Percentiles rank a stretch among this genome's conserved stretches.
Conservation (phyloP, 768 basidiomycete species). For the Pleurotus giganteus region DNA sequence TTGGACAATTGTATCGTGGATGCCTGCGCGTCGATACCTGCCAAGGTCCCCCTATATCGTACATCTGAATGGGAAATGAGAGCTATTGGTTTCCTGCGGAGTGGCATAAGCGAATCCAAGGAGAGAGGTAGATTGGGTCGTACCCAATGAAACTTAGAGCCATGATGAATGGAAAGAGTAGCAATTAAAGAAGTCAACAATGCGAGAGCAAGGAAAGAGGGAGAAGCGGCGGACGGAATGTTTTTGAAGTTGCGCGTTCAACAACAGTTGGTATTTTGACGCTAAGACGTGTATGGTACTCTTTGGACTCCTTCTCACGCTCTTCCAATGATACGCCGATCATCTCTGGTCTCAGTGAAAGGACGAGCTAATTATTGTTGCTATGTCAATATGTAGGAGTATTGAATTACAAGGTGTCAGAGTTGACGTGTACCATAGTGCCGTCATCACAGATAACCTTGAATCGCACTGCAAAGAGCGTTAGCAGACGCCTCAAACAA, state of each 20-base stretch:
- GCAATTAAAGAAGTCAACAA: not conserved
- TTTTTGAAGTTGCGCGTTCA: slow-evolving; percentile 5
- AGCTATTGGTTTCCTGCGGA: slow-evolving; percentile 76
- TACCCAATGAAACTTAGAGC: slow-evolving; percentile 78
- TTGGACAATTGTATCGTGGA: slow-evolving; percentile 88
- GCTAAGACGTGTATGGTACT: not conserved
- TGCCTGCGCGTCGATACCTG: slow-evolving; percentile 81
- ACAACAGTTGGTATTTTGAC: not conserved
- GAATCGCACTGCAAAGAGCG: slow-evolving; percentile 50
- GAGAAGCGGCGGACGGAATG: not conserved
- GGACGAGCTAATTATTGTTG: not conserved
- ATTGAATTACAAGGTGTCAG: not conserved
- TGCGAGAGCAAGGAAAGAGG: not conserved
- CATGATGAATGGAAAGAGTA: slow-evolving; percentile 38
- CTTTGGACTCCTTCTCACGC: slow-evolving; percentile 9
- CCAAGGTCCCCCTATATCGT: slow-evolving; percentile 84
- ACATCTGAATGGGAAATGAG: slow-evolving; percentile 91
- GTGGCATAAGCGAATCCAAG: slow-evolving; percentile 3
- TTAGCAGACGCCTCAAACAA: not conserved
- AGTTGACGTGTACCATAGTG: slow-evolving; percentile 41
- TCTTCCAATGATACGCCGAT: not conserved
- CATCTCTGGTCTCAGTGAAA: not conserved
- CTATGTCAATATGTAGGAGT: too few relatives aligned
- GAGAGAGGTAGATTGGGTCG: slow-evolving; percentile 12
- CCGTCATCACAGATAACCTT: slow-evolving; percentile 67